Conservation (phyloP, 306 rosid genomes). For the Glycine latifolia region DNA sequence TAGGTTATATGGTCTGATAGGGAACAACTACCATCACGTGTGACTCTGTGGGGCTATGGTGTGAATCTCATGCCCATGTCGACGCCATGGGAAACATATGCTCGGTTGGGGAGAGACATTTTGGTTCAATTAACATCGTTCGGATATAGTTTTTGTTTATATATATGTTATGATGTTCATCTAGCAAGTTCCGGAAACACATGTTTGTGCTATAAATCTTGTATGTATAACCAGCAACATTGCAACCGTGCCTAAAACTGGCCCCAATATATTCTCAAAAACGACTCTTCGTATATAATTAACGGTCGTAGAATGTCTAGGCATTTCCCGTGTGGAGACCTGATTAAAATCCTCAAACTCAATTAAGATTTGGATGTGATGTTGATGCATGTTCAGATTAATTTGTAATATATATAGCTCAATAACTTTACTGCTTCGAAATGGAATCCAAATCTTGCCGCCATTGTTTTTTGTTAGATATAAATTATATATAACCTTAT, state of each 20-base stretch:
- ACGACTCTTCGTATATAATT: too few species aligned
- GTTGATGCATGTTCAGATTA: too few species aligned
- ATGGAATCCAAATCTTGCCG: too few species aligned
- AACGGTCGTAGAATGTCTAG: too few species aligned
- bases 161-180: slow-evolving; percentile 11
- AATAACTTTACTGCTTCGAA: too few species aligned
- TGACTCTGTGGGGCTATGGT: slow-evolving; percentile 48
- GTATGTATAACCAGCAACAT: slow-evolving; percentile 2
- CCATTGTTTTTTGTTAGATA: too few species aligned
- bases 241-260: slow-evolving; percentile 18
- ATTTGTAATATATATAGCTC: too few species aligned
- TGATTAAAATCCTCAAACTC: too few species aligned
- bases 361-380: too few species aligned
- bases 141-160: not conserved
- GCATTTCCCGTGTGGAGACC: too few species aligned
- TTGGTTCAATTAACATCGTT: slow-evolving; percentile 24
- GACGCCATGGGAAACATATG: slow-evolving; percentile 51
- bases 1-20: not conserved
- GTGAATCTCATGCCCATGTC: slow-evolving; percentile 49
- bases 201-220: slow-evolving; percentile 39
- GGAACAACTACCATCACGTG: slow-evolving; percentile 58
- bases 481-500: too few species aligned
- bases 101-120: slow-evolving; percentile 62
- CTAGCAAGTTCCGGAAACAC: slow-evolving; percentile 28
- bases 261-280: slow-evolving; percentile 10